Evolutionary conservation across 2,329 filamentous ascomycete species (phyloP), one percentile per base, ranked within the genome.

Genomic region (Capronia epimyces): DNA sequence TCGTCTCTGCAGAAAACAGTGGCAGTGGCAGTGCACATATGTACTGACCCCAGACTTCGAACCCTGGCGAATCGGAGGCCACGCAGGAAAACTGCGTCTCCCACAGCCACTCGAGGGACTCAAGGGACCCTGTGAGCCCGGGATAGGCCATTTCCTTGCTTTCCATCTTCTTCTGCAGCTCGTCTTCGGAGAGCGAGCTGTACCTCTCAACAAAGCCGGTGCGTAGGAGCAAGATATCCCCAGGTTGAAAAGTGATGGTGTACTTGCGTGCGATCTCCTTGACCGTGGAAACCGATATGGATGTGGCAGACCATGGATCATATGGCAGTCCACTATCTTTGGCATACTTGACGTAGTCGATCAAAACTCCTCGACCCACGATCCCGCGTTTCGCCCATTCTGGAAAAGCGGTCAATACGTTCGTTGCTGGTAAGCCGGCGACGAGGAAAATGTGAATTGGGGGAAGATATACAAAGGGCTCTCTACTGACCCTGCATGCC

Each of bases 171-270:
- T 53, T 59, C n/a, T 52, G 56, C n/a, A 67, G 64, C 29, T 67
- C 64, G 10, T 60, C 63, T 0, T 63, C 52, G 1, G 60, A 66
- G 5, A 73, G 75, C 3, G 66, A 66, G 55, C 80, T 69, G 47
- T 84, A 77, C 3, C 75, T 68, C 56, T 83, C 75, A 9, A 81
- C 79, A 57, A 76, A 79, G 0, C 84, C 83, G 5, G 55, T 60
- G 10, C 57, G 56, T 18, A 61, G 50, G n/a, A 61, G 40, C 1
- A 61, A 49, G 32, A 60, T 44, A 36, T 61, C 59, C 2, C 59
- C 59, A 15, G 37, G 32, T 12, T 51, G 50, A 24, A 61, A 61
- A 9, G 22, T 50, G 18, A 61, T 43, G 1, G 42, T 36, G 22
- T 43, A 31, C n/a, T 56, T 42, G 36, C 39, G 31, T 12, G 55